Conservation (phyloP, 495 filamentous ascomycete species). For the Staphylotrichum longicolle region DNA sequence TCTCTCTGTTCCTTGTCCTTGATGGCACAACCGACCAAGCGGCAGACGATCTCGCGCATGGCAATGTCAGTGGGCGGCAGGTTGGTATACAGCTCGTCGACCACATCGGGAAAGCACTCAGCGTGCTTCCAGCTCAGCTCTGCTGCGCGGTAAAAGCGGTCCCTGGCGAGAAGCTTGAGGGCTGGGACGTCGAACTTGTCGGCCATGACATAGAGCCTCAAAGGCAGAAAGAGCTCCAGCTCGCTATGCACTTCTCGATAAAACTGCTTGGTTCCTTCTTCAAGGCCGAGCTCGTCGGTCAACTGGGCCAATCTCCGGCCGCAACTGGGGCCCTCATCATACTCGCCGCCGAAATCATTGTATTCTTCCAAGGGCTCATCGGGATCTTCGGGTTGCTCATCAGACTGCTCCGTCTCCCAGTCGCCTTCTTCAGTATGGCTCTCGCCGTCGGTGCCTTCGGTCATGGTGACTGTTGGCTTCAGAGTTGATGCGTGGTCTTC, state of each 20-base stretch:
- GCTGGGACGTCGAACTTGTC: constrained; percentile 43
- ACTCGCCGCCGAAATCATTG: too few relatives aligned
- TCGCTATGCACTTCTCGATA: not conserved
- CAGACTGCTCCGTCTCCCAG: not conserved
- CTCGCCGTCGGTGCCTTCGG: too few relatives aligned
- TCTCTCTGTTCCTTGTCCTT: not conserved
- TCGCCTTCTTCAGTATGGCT: not conserved
- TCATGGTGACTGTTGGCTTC: too few relatives aligned
- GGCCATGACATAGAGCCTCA: constrained; percentile 44
- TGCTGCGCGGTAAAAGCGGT: constrained; percentile 36
- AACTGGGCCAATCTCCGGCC: too few relatives aligned
- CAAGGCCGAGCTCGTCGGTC: not conserved
- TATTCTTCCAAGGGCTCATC: constrained; percentile 16
- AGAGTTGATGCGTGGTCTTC: too few relatives aligned
- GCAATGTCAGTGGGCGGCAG: constrained; percentile 32
- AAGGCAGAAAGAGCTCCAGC: constrained; percentile 32
- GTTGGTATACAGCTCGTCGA: constrained; percentile 34
- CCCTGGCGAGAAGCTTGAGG: constrained; percentile 36
- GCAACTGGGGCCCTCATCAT: too few relatives aligned
- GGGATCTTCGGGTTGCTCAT: not conserved
- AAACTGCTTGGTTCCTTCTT: not conserved
- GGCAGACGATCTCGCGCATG: constrained; percentile 38
- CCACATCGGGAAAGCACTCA: constrained; percentile 32
- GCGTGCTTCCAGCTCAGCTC: constrained; percentile 27
- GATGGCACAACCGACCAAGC: constrained; percentile 5